Percentiles rank a stretch among this genome's conserved stretches.
phyloP scores from a whole-genome alignment of 176 grass and related monocot species.

The Saccharum spontaneum region DNA sequence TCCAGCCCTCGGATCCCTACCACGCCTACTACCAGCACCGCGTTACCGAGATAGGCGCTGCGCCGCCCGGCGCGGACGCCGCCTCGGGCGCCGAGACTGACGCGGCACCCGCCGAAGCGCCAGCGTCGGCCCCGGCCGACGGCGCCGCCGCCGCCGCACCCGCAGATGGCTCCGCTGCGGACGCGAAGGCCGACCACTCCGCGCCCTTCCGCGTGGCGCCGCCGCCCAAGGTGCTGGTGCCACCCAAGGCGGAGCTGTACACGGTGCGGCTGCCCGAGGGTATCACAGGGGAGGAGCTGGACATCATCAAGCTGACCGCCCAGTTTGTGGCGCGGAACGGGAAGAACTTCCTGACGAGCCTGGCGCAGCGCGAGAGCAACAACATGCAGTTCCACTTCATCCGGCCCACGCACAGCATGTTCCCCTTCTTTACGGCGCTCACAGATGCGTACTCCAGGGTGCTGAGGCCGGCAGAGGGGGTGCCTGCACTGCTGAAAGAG shows the following conservation, averaged over 20 bases:
- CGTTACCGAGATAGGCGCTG: constrained; percentile 48
- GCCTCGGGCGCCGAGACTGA: constrained; percentile 18
- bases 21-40: constrained; percentile 89
- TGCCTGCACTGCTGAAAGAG: constrained; percentile 43
- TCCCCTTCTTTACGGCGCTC: constrained; percentile 81
- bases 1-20: constrained; percentile 80
- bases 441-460: constrained; percentile 85
- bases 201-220: constrained; percentile 62
- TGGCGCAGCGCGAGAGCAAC: constrained; percentile 58
- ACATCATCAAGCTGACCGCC: constrained; percentile 92
- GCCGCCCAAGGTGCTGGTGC: constrained; percentile 72
- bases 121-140: not conserved
- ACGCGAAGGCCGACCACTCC: constrained; percentile 47
- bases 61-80: constrained; percentile 34
- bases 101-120: not conserved
- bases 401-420: constrained; percentile 91
- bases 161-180: constrained; percentile 19
- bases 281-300: constrained; percentile 85
- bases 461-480: constrained; percentile 58
- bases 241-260: constrained; percentile 76
- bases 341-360: constrained; percentile 68
- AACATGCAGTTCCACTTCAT: constrained; percentile 92
- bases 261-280: constrained; percentile 82
- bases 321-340: constrained; percentile 94
- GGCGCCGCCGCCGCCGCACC: constrained; percentile 24